A percentile compares a stretch with the other conserved stretches of the same genome.
Evolutionary conservation across 2,329 filamentous ascomycete genomes (phyloP).

Genomic region (Xylariaceae sp.): DNA sequence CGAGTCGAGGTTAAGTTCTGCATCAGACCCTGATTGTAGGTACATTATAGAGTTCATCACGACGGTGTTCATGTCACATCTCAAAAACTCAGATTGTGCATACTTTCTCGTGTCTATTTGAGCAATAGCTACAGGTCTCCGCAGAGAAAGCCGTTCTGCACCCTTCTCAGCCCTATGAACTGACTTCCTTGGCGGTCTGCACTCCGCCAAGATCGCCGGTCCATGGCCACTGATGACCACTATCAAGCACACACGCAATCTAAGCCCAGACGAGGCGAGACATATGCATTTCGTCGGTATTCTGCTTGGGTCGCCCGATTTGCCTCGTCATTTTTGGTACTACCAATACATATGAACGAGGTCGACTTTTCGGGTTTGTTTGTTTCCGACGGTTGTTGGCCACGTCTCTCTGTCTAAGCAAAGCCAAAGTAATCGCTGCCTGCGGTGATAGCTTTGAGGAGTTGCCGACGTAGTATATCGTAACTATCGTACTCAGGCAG

Average conservation of each 20-base stretch:
- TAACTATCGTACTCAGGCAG: slow-evolving; percentile 97
- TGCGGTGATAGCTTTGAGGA: slow-evolving; percentile 95
- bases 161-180: slow-evolving; percentile 7
- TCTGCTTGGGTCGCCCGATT: slow-evolving; percentile 8
- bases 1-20: no score
- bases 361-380: background rate
- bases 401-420: slow-evolving; percentile 53
- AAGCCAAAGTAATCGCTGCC: slow-evolving; percentile 98
- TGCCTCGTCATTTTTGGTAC: background rate
- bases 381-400: background rate
- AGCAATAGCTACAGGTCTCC: slow-evolving; percentile 13
- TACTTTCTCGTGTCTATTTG: slow-evolving; percentile 10
- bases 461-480: slow-evolving; percentile 76
- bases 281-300: slow-evolving; percentile 3
- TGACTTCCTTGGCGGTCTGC: slow-evolving; percentile 26
- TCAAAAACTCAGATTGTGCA: background rate
- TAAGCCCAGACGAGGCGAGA: background rate
- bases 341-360: slow-evolving; percentile 15
- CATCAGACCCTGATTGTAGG: no score
- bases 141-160: slow-evolving; percentile 2
- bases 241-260: slow-evolving; percentile 3
- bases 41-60: background rate
- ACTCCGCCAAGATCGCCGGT: slow-evolving; percentile 25
- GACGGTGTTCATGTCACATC: background rate
- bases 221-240: slow-evolving; percentile 8